Conservation (phyloP, 345 rosid species). For the Barbarea vulgaris region DNA sequence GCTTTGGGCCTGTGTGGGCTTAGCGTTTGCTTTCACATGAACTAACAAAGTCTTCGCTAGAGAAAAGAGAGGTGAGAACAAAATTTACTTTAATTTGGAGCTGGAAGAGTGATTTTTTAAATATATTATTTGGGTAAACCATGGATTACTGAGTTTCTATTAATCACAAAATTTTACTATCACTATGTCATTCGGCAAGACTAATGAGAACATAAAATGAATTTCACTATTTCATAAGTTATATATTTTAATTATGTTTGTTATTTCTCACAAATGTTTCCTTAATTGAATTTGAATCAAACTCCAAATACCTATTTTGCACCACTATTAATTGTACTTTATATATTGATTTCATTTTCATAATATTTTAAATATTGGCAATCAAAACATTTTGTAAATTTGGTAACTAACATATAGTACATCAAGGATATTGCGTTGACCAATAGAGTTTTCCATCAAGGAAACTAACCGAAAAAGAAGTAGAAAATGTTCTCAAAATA, state of each 20-base stretch:
- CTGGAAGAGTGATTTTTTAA: neutral
- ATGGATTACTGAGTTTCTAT: neutral
- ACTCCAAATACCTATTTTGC: no score
- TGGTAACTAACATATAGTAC: neutral
- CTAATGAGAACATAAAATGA: neutral
- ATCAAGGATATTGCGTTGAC: neutral
- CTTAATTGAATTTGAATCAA: neutral
- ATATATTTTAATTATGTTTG: neutral
- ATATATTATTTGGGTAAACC: neutral
- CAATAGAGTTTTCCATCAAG: no score
- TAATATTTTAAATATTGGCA: neutral
- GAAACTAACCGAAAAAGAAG: no score
- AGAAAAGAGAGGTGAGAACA: neutral
- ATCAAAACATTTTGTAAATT: neutral
- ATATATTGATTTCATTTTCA: neutral
- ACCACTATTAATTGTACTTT: neutral
- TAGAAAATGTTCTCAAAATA: no score
- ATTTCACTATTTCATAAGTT: neutral
- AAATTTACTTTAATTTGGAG: neutral
- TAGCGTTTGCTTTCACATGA: neutral
- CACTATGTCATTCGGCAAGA: neutral
- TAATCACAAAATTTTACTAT: neutral
- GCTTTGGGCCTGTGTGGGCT: constrained; percentile 22
- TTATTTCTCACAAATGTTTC: neutral
- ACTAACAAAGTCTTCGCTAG: neutral